Percentiles rank a stretch among this genome's conserved stretches.
Conservation (phyloP, 2,329 filamentous ascomycete species). For the Fusarium domesticum region DNA sequence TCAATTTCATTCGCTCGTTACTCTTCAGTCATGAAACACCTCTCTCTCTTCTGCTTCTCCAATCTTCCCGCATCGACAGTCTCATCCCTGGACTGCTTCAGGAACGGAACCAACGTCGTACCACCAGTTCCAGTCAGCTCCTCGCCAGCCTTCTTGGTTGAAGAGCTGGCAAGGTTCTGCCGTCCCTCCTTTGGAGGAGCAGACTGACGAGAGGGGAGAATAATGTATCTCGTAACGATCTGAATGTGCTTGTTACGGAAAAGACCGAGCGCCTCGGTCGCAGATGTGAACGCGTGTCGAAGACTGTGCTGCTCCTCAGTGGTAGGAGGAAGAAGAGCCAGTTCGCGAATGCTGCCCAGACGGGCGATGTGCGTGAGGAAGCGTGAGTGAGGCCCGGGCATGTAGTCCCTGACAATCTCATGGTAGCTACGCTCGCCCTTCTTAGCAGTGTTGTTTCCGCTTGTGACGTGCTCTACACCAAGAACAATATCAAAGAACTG, state of each 20-base stretch:
- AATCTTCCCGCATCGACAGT: slow-evolving; percentile 49
- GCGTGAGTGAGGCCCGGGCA: slow-evolving; percentile 78
- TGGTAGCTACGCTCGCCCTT: slow-evolving; percentile 42
- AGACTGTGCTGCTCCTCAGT: slow-evolving; percentile 49
- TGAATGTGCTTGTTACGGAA: slow-evolving; percentile 86
- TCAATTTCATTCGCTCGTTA: no score
- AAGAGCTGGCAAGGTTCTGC: slow-evolving; percentile 47
- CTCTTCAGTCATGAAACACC: neutral
- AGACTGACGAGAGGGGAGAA: slow-evolving; percentile 63
- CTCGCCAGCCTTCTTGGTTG: slow-evolving; percentile 34
- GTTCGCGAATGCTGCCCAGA: slow-evolving; percentile 71
- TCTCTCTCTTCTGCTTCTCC: slow-evolving; percentile 10
- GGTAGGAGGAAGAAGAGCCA: slow-evolving; percentile 54
- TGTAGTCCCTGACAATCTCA: slow-evolving; percentile 78
- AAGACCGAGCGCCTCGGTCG: slow-evolving; percentile 68
- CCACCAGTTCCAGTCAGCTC: slow-evolving; percentile 81
- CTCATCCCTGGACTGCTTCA: slow-evolving; percentile 86
- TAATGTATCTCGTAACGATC: slow-evolving; percentile 87
- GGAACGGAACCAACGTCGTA: slow-evolving; percentile 80
- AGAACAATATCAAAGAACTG: slow-evolving; percentile 90
- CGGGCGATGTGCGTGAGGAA: slow-evolving; percentile 71
- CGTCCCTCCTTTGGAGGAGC: slow-evolving; percentile 14
- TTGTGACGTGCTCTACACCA: slow-evolving; percentile 68
- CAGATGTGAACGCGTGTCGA: slow-evolving; percentile 60
- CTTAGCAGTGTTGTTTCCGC: slow-evolving; percentile 32